A percentile compares a stretch with the other conserved stretches of the same genome.
Evolutionary conservation across 2,329 filamentous ascomycete genomes (phyloP).

Genomic region (Didymosphaeria variabile): DNA sequence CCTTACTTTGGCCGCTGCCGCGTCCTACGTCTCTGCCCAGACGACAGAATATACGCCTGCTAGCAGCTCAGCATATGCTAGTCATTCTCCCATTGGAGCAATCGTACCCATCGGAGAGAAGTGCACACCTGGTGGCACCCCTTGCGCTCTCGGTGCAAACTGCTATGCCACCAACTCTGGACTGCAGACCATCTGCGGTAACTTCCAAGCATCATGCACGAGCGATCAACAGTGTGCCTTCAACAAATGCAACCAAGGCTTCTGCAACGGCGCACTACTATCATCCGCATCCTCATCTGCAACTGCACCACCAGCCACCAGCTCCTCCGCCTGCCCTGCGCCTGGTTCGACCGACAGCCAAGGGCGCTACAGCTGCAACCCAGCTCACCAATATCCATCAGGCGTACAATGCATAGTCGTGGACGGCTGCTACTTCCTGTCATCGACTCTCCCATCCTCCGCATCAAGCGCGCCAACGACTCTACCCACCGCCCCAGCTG

Average conservation of each 20-base stretch:
- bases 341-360: slow-evolving; percentile 8
- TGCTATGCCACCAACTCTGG: slow-evolving; percentile 31
- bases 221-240: slow-evolving; percentile 29
- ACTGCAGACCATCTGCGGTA: slow-evolving; percentile 25
- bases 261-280: slow-evolving; percentile 26
- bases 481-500: slow-evolving; percentile 24
- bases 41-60: not conserved
- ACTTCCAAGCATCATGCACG: slow-evolving; percentile 31
- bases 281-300: slow-evolving; percentile 14
- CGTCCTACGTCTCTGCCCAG: slow-evolving; percentile 23
- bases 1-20: slow-evolving; percentile 24
- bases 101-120: slow-evolving; percentile 22
- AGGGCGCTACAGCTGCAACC: slow-evolving; percentile 12
- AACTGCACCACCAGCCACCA: slow-evolving; percentile 19
- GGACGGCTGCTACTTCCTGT: slow-evolving; percentile 8
- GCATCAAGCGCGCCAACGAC: slow-evolving; percentile 18
- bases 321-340: slow-evolving; percentile 8
- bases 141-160: slow-evolving; percentile 25
- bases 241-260: slow-evolving; percentile 30
- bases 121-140: slow-evolving; percentile 23
- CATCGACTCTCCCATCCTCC: not conserved
- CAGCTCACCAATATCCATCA: slow-evolving; percentile 9
- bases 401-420: slow-evolving; percentile 2
- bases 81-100: slow-evolving; percentile 15
- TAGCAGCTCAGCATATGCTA: slow-evolving; percentile 13